These are phyloP conservation scores for Bipolaris gigantea DNA, from an alignment of 2,329 filamentous ascomycete species.

Conservation along the genomic window DNA sequence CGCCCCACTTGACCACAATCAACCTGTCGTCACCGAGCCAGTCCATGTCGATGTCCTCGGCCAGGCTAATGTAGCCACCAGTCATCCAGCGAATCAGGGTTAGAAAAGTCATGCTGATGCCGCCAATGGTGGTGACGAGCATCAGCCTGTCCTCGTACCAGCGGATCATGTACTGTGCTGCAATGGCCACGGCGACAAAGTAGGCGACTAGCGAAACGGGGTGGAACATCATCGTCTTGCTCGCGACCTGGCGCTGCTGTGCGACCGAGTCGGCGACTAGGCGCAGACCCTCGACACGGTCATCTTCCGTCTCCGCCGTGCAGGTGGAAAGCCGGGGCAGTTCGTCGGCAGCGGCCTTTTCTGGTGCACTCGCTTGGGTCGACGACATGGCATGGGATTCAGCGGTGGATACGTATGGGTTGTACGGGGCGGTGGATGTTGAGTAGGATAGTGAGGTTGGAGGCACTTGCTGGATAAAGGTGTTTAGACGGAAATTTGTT, in stretches of 20 bases:
- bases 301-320: slow-evolving; percentile 52
- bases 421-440: slow-evolving; percentile 44
- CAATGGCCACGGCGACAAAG: slow-evolving; percentile 45
- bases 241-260: slow-evolving; percentile 74
- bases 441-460: slow-evolving; percentile 51
- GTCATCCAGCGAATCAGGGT: slow-evolving; percentile 63
- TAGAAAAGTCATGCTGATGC: slow-evolving; percentile 65
- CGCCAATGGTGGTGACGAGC: slow-evolving; percentile 60
- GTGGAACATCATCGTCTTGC: slow-evolving; percentile 56
- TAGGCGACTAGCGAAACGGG: slow-evolving; percentile 44
- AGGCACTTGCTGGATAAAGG: slow-evolving; percentile 58
- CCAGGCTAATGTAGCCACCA: slow-evolving; percentile 63
- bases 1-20: slow-evolving; percentile 68
- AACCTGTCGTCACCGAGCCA: slow-evolving; percentile 59
- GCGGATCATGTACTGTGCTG: slow-evolving; percentile 47
- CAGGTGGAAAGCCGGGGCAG: slow-evolving; percentile 66
- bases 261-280: slow-evolving; percentile 81
- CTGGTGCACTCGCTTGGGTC: slow-evolving; percentile 30
- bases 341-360: slow-evolving; percentile 22
- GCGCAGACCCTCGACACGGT: slow-evolving; percentile 68
- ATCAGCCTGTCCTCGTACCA: slow-evolving; percentile 56
- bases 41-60: slow-evolving; percentile 62
- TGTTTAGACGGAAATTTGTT: slow-evolving; percentile 54
- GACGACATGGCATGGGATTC: slow-evolving; percentile 44
- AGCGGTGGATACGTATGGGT: slow-evolving; percentile 42